phyloP scores from a whole-genome alignment of 768 basidiomycete species.

The Pleurotus sapidus region DNA sequence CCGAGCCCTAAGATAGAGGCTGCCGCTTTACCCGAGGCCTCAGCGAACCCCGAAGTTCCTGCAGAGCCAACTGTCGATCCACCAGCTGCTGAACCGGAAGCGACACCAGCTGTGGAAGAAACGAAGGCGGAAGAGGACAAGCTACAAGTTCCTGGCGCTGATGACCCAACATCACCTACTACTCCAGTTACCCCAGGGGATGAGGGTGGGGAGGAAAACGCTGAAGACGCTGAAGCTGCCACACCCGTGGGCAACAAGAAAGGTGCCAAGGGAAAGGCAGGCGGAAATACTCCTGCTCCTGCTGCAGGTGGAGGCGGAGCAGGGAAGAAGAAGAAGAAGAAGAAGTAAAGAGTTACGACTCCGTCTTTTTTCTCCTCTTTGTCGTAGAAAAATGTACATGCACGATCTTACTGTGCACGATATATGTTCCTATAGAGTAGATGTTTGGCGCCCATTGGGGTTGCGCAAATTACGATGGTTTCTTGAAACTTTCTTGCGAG shows the following conservation, averaged over 20 bases:
- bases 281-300: not conserved
- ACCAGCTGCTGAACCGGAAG: not conserved
- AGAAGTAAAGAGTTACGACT: not conserved
- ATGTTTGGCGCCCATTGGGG: too few species aligned
- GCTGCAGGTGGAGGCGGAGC: not conserved
- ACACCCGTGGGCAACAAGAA: not conserved
- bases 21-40: not conserved
- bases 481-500: too few species aligned
- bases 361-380: too few species aligned
- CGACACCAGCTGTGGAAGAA: not conserved
- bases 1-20: slow-evolving; percentile 10
- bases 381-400: too few species aligned
- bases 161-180: not conserved
- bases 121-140: slow-evolving; percentile 1
- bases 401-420: too few species aligned
- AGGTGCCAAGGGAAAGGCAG: not conserved
- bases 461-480: too few species aligned
- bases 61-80: not conserved
- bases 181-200: slow-evolving; percentile 3
- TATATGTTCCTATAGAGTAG: too few species aligned
- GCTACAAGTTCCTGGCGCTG: slow-evolving; percentile 1
- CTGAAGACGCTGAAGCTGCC: not conserved
- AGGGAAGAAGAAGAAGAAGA: slow-evolving; percentile 1
- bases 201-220: not conserved
- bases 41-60: not conserved